phyloP scores from a whole-genome alignment of 192 early-diverging fungal species.

The Geranomyces michiganensis region DNA sequence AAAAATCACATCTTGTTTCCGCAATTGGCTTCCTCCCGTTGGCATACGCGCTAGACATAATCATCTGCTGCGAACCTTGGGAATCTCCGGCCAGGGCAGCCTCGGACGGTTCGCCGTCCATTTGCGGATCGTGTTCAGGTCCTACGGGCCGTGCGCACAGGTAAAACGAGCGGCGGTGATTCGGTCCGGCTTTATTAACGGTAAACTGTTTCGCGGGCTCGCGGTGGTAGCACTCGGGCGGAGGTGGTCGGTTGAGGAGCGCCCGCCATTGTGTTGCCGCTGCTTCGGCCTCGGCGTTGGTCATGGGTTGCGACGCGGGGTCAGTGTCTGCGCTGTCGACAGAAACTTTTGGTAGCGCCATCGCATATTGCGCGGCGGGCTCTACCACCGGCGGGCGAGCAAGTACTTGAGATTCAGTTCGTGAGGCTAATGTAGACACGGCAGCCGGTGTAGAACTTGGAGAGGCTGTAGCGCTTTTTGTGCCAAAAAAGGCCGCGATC shows the following conservation, averaged over 20 bases:
- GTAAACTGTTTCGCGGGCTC: conserved; percentile 64
- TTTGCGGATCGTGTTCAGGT: conserved; percentile 1
- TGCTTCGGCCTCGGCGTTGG: background rate
- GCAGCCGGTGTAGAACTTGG: background rate
- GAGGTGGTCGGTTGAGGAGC: conserved; percentile 49
- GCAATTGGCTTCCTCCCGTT: conserved; percentile 32
- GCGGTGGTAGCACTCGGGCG: conserved; percentile 67
- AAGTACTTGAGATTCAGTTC: too few species aligned
- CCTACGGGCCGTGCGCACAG: conserved; percentile 63
- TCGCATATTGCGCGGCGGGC: too few species aligned
- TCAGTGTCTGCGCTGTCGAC: too few species aligned
- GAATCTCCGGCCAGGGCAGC: background rate
- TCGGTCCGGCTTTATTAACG: conserved; percentile 73
- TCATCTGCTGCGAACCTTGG: background rate
- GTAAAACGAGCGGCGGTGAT: conserved; percentile 70
- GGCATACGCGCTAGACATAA: background rate
- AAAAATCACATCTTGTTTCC: conserved; percentile 50
- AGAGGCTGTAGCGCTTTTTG: background rate
- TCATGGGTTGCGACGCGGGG: background rate
- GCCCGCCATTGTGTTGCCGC: conserved; percentile 60
- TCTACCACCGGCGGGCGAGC: too few species aligned
- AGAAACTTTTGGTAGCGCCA: too few species aligned
- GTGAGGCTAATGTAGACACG: too few species aligned
- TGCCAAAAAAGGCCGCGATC: conserved; percentile 9
- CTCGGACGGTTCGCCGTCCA: background rate